Conservation (phyloP, 169 alveolate genomes). For the Plasmodium ovale region DNA sequence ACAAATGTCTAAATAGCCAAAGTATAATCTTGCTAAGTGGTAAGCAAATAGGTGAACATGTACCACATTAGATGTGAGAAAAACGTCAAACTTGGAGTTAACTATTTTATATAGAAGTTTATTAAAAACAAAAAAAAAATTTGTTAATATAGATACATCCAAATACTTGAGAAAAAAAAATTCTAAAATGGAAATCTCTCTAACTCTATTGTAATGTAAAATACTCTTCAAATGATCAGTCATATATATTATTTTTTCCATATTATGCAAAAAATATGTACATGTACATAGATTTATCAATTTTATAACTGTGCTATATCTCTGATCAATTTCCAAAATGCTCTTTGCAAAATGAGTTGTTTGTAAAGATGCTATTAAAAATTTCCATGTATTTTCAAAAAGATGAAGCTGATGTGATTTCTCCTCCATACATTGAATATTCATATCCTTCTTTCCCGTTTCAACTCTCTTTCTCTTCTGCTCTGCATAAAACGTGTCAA, state of each 20-base stretch:
- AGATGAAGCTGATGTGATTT: neutral
- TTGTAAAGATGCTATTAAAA: constrained; percentile 15
- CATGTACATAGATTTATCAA: neutral
- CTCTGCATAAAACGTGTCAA: neutral
- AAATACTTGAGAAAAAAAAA: constrained; percentile 6
- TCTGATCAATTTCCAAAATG: constrained; percentile 10
- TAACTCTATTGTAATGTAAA: neutral
- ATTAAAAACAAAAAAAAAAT: neutral
- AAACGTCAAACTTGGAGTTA: neutral
- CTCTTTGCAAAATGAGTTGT: constrained; percentile 6
- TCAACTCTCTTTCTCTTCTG: neutral
- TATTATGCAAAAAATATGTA: constrained; percentile 6
- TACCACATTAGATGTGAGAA: neutral
- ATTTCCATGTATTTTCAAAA: constrained; percentile 4
- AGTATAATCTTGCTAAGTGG: neutral
- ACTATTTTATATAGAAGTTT: constrained; percentile 8
- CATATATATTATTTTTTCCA: constrained; percentile 7
- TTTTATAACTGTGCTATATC: constrained; percentile 8
- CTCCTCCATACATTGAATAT: neutral
- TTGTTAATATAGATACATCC: constrained; percentile 3
- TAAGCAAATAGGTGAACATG: neutral
- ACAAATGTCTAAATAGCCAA: neutral
- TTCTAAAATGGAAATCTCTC: neutral
- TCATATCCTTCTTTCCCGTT: neutral
- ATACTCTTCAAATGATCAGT: neutral